phyloP scores from a whole-genome alignment of 2,329 filamentous ascomycete species.

The Alternaria consortialis region DNA sequence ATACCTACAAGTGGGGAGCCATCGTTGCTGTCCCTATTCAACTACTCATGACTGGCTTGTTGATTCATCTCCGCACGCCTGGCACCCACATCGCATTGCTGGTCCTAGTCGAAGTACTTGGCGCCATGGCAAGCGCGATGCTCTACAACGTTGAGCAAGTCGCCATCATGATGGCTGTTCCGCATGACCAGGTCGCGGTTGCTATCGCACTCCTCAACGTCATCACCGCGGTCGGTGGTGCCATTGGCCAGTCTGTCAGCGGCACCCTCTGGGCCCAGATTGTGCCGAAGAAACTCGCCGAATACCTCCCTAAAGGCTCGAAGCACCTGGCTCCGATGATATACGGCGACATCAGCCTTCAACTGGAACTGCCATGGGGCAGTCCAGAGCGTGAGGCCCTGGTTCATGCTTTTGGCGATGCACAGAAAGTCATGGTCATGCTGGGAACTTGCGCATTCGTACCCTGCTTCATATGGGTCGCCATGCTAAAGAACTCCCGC shows the following conservation, averaged over 20 bases:
- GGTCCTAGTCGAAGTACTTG: conserved; percentile 41
- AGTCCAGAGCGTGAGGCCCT: conserved; percentile 55
- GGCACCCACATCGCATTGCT: conserved; percentile 33
- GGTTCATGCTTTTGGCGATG: conserved; percentile 41
- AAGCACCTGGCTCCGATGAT: conserved; percentile 15
- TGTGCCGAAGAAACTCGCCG: conserved; percentile 52
- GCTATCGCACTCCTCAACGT: conserved; percentile 61
- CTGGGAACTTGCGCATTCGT: conserved; percentile 39
- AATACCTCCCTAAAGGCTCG: conserved; percentile 27
- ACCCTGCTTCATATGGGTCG: conserved; percentile 31
- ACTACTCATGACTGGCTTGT: conserved; percentile 35
- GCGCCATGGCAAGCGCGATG: conserved; percentile 32
- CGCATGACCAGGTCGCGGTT: conserved; percentile 28
- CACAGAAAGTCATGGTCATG: conserved; percentile 44
- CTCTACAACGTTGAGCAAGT: conserved; percentile 31
- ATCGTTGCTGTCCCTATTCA: conserved; percentile 33
- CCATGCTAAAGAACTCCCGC: conserved; percentile 31
- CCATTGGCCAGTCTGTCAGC: conserved; percentile 60
- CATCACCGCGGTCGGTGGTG: conserved; percentile 61
- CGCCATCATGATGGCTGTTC: conserved; percentile 32
- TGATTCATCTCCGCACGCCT: conserved; percentile 40
- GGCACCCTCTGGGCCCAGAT: conserved; percentile 69
- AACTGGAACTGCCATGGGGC: conserved; percentile 62
- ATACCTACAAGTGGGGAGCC: conserved; percentile 37
- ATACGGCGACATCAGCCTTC: conserved; percentile 58